These are phyloP conservation scores for Chytriomyces sp. DNA, from an alignment of 192 early-diverging fungal species.

Conservation along the genomic window DNA sequence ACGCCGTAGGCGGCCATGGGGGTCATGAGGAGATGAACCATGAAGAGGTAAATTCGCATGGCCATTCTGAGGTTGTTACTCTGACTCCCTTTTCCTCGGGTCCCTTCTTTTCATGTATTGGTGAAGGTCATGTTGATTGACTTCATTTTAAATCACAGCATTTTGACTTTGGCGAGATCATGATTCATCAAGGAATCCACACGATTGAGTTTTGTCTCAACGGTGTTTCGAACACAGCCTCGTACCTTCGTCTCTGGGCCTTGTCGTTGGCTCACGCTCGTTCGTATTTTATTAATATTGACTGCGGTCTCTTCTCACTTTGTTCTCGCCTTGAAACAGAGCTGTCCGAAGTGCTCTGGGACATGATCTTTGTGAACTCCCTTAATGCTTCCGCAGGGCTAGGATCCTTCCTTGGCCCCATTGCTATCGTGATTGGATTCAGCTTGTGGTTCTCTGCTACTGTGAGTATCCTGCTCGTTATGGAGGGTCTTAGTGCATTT, in stretches of 20 bases:
- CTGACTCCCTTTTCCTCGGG: neutral
- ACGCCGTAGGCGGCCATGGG: neutral
- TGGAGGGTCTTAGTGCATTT: conserved; percentile 89
- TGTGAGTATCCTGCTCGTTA: conserved; percentile 73
- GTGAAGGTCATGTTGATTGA: neutral
- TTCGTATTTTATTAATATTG: conserved; percentile 42
- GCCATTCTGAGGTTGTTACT: conserved; percentile 25
- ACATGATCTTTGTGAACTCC: conserved; percentile 76
- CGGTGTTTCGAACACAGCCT: conserved; percentile 97
- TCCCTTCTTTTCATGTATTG: neutral
- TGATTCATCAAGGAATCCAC: conserved; percentile 98
- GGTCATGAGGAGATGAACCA: conserved; percentile 43
- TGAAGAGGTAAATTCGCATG: conserved; percentile 39
- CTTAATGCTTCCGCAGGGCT: conserved; percentile 47
- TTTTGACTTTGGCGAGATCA: conserved; percentile 94
- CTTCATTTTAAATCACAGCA: conserved; percentile 41
- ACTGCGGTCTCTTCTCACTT: conserved; percentile 6
- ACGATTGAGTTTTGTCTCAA: conserved; percentile 97
- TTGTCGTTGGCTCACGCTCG: conserved; percentile 95
- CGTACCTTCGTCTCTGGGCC: conserved; percentile 98
- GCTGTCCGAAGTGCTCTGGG: conserved; percentile 95
- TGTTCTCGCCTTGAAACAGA: conserved; percentile 49
- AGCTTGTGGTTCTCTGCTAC: conserved; percentile 88
- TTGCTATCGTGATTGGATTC: conserved; percentile 80
- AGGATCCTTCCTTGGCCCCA: conserved; percentile 48